Base-by-base conservation (phyloP, 139 green algal species). In the Chlorella sp. region DNA sequence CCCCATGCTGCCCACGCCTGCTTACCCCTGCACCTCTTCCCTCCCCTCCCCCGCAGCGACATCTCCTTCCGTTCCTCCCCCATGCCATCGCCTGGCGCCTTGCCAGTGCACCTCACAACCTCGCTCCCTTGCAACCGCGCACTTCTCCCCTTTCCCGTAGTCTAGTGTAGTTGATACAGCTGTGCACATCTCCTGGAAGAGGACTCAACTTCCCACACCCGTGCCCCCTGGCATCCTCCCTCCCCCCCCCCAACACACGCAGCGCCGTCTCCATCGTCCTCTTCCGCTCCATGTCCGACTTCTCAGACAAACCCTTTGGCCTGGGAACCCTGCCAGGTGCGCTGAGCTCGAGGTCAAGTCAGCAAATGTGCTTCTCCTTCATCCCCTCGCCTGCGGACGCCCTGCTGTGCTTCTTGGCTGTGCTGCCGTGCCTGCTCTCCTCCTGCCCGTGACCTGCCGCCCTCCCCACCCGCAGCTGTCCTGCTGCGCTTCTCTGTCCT, bases 231-330 rank as follows among this genome's bases (percentile, higher is more conserved):
- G 18, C 60, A 14, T 68, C 60, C 15, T 18, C 60, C 18, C 60
- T 18, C 60, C 15, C 18, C 15, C 60, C 15, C 60, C 34, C 24
- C n/a, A 18, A 11, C 21, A n/a, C 34, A 22, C 48, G 68, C 84
- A 88, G 84, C 39, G 95, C 95, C 57, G 92, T 96, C 26, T 93
- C 95, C 64, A 97, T 97, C 84, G 95, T 97, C 66, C 90, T 97
- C 3, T 97, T 97, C 84, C 86, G 91, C 68, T 93, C 95, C 26
- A 90, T 97, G 36, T 19, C 79, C 39, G 68, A 90, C 64, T 96
- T 94, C 83, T 91, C 91, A 11, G n/a, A 48, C 64, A 81, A 61
- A 19, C 48, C 66, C 53, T 53, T 90, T 11, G 68, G n/a, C 15
- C 36, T 64, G 66, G 36, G 11, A 53, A 91, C 86, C 3, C 83